These are phyloP conservation scores for Fusarium setosum DNA, from an alignment of 2,329 filamentous ascomycete genomes.

Conservation along the genomic window DNA sequence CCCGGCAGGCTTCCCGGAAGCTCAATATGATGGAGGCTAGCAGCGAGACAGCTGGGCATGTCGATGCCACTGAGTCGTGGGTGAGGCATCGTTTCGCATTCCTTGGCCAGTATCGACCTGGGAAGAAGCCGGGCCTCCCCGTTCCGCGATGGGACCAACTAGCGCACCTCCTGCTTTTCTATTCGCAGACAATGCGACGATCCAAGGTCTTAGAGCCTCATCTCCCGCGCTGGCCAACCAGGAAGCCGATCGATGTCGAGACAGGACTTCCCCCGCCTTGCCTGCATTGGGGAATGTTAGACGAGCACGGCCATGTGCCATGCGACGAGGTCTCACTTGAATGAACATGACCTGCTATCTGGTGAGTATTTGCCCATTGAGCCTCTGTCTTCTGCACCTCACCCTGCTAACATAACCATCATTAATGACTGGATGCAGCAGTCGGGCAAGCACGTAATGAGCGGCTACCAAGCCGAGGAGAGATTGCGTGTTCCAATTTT, in stretches of 20 bases:
- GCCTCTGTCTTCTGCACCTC: no score
- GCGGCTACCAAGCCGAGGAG: background rate
- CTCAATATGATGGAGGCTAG: background rate
- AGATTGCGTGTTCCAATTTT: constrained; percentile 27
- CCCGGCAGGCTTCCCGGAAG: background rate
- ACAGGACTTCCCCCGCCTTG: constrained; percentile 28
- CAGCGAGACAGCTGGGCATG: background rate
- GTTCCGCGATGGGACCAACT: constrained; percentile 30
- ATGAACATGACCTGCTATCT: background rate
- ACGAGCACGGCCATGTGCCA: constrained; percentile 39
- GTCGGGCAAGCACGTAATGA: background rate
- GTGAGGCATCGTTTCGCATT: background rate
- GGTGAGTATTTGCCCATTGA: background rate
- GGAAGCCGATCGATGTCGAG: constrained; percentile 35
- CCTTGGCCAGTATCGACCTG: background rate
- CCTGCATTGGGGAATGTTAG: constrained; percentile 42
- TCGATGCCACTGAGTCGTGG: background rate
- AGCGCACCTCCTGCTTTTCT: constrained; percentile 1
- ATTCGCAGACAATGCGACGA: constrained; percentile 22
- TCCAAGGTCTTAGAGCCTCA: constrained; percentile 32
- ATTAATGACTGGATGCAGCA: background rate
- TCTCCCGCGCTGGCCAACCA: constrained; percentile 34
- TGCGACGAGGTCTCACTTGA: constrained; percentile 35
- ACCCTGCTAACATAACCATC: background rate
- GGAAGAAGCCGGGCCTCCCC: background rate